Evolutionary conservation across 192 early-diverging fungal species (phyloP).

Genomic region (Linnemannia zychae): DNA sequence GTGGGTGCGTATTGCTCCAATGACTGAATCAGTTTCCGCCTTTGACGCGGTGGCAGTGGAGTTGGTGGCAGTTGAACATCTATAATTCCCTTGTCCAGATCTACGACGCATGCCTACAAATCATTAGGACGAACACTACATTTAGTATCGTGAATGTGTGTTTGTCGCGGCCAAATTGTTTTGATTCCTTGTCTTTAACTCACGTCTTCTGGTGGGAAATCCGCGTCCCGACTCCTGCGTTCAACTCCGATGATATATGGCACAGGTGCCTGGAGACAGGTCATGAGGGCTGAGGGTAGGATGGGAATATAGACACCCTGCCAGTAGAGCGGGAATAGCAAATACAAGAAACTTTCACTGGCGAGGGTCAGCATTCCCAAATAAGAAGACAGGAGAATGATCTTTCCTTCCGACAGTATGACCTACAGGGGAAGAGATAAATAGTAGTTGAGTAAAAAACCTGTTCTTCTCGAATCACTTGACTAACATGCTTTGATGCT

Average conservation of each 20-base stretch:
- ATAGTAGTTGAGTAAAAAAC: neutral
- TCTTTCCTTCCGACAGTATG: conserved; percentile 76
- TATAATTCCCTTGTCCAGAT: conserved; percentile 78
- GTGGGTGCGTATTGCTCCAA: conserved; percentile 70
- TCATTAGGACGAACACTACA: neutral
- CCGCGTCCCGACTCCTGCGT: conserved; percentile 64
- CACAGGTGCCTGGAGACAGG: conserved; percentile 78
- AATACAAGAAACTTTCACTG: conserved; percentile 71
- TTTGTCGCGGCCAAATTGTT: neutral
- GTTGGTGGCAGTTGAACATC: conserved; percentile 58
- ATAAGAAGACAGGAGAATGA: conserved; percentile 78
- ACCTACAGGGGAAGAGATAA: conserved; percentile 38
- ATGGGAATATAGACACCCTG: conserved; percentile 85
- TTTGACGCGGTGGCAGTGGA: conserved; percentile 70
- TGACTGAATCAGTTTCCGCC: conserved; percentile 71
- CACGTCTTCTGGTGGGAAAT: conserved; percentile 78
- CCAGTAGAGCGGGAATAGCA: conserved; percentile 83
- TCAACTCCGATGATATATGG: conserved; percentile 84
- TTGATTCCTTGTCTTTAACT: neutral
- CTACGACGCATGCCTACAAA: conserved; percentile 70
- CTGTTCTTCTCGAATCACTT: neutral
- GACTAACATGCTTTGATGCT: neutral
- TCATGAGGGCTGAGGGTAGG: conserved; percentile 73
- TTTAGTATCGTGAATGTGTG: neutral
- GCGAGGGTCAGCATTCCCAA: conserved; percentile 79